These are phyloP conservation scores for Xylariaceae sp. DNA, from an alignment of 2,329 filamentous ascomycete genomes.

Conservation along the genomic window DNA sequence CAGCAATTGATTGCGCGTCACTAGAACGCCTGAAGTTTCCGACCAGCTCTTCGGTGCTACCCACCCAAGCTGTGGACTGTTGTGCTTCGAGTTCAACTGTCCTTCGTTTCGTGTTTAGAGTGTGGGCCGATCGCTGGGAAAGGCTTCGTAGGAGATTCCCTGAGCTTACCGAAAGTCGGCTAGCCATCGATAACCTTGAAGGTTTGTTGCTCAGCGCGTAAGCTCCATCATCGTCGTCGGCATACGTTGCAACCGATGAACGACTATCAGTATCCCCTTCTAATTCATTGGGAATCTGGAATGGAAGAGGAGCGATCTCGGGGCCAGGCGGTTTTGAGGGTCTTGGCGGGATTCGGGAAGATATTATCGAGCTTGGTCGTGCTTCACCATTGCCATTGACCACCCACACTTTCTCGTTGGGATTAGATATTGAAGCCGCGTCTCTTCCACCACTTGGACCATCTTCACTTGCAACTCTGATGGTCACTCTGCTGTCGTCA, in stretches of 20 bases:
- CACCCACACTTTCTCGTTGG: conserved; percentile 45
- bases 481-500: conserved; percentile 56
- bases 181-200: conserved; percentile 49
- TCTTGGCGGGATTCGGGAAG: conserved; percentile 37
- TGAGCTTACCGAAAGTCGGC: conserved; percentile 58
- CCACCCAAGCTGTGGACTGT: conserved; percentile 33
- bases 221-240: conserved; percentile 59
- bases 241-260: conserved; percentile 75
- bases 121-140: conserved; percentile 46
- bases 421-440: conserved; percentile 30
- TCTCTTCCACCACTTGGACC: conserved; percentile 39
- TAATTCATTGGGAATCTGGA: conserved; percentile 58
- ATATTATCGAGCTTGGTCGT: conserved; percentile 38
- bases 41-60: conserved; percentile 57
- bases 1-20: conserved; percentile 60
- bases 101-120: conserved; percentile 38
- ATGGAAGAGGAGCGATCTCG: conserved; percentile 69
- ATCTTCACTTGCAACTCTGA: conserved; percentile 61
- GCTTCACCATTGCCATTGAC: conserved; percentile 42
- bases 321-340: conserved; percentile 53
- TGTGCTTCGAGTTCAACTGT: conserved; percentile 31
- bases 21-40: conserved; percentile 45
- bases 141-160: conserved; percentile 52
- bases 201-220: conserved; percentile 41
- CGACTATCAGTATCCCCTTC: conserved; percentile 49